phyloP scores from a whole-genome alignment of 371 early-diverging fungal species.

The Conidiobolus incongruus region DNA sequence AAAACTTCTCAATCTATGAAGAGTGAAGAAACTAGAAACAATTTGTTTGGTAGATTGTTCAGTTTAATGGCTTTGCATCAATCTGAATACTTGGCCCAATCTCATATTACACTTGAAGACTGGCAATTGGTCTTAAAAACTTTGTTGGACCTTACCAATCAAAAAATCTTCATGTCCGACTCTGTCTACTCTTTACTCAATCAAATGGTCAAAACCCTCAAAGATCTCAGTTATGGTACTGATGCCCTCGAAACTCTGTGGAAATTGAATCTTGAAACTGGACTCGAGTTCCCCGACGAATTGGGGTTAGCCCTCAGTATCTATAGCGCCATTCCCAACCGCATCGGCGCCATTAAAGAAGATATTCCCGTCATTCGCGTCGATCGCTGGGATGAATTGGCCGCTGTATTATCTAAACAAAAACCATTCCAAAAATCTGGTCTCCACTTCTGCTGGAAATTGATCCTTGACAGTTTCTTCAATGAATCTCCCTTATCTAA shows the following conservation, averaged over 20 bases:
- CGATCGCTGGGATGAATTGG: neutral
- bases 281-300: neutral
- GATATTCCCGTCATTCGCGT: neutral
- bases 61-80: constrained; percentile 58
- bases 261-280: neutral
- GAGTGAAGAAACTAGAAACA: constrained; percentile 64
- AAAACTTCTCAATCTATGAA: constrained; percentile 7
- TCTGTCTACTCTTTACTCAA: constrained; percentile 40
- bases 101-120: constrained; percentile 35
- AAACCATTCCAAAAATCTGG: neutral
- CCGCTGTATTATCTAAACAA: neutral
- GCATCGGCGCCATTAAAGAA: neutral
- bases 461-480: neutral
- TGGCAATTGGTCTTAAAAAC: constrained; percentile 31
- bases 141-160: constrained; percentile 31
- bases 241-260: neutral
- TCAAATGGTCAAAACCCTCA: neutral
- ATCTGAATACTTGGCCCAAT: constrained; percentile 51
- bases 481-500: neutral
- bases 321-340: neutral
- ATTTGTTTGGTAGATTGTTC: constrained; percentile 75
- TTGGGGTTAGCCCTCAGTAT: neutral
- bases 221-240: neutral
- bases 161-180: constrained; percentile 55
- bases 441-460: neutral